Base-by-base conservation (phyloP, 2,329 filamentous ascomycete genomes). In the Cyphellophora attinorum region DNA sequence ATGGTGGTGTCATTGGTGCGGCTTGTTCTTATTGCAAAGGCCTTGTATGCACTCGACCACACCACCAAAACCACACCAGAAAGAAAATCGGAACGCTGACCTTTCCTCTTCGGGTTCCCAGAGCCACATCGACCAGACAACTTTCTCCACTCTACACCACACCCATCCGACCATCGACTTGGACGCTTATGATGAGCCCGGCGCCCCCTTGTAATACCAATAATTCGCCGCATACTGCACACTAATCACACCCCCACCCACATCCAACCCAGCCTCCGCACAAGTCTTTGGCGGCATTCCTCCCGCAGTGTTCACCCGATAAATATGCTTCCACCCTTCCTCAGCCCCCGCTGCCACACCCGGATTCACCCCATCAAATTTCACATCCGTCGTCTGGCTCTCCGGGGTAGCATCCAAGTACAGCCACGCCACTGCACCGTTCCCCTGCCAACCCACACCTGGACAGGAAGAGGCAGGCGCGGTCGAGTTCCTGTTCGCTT, bases 181-280 rank as follows among this genome's bases (percentile, higher is more conserved):
- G n/a, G n/a, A n/a, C n/a, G n/a, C n/a, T n/a, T n/a, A n/a, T n/a
- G n/a, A n/a, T n/a, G n/a, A n/a, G n/a, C n/a, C n/a, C n/a, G n/a
- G n/a, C n/a, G n/a, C n/a, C n/a, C 36, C 43, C 27, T 39, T 40
- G 31, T 56, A 73, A 42, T 69, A 80, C 79, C 72, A 79, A 49
- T 84, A 95, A 70, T 88, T 74, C 27, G 88, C 78, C 19, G 83
- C 70, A 60, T 96, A 95, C 52, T 88, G 68, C 11, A 94, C 74
- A 42, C 79, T 64, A 47, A 95, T 88, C 21, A n/a, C n/a, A n/a
- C n/a, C n/a, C 4, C 27, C 27, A 10, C 11, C 15, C 8, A 6
- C 12, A 10, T 34, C 27, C 1, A 59, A 52, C 8, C 68, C 65
- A 66, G 76, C 68, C 8, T 76, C 81, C 19, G 71, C 56, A 55